Base-by-base conservation (phyloP, 1,284 basidiomycete species). In the Athelia sp. region DNA sequence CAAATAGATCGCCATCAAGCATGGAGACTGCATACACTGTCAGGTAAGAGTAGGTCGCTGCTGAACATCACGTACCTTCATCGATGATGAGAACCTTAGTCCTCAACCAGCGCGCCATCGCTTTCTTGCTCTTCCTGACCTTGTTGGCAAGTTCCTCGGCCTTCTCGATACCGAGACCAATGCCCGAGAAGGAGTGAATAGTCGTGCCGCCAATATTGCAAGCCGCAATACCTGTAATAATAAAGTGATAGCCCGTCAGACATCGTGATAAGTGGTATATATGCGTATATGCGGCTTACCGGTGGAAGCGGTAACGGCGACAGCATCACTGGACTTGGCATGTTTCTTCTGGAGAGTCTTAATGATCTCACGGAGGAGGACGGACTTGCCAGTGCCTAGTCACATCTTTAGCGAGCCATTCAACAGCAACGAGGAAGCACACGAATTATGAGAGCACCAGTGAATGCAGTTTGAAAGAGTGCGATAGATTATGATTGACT, bases 21-120 rank as follows among this genome's bases (percentile, higher is more conserved):
- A 97, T 97, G 0, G 94, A 97, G 38, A 95, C 91, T 89, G 50
- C 24, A n/a, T n/a, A n/a, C n/a, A n/a, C n/a, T n/a, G n/a, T n/a
- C n/a, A n/a, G n/a, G n/a, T n/a, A n/a, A n/a, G n/a, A n/a, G n/a
- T n/a, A n/a, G n/a, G 26, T 13, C 26, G 26, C 13, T 29, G 6
- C 26, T 29, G 26, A 44, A n/a, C 43, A 6, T 22, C 43, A 58
- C 69, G 56, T 60, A 92, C 93, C 81, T 76, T 98, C 94, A 61
- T 98, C 94, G 38, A 98, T 85, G 56, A 98, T 90, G 29, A 98
- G 76, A 1, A 90, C 86, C 59, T 81, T 77, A 0, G 88, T 87
- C 29, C 79, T 70, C 50, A 72, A 62, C 94, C 94, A 98, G 38
- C 93, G 79, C 1, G 78, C 62, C 17, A 71, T 68, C 3, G 88